A percentile compares a stretch with the other conserved stretches of the same genome.
These are phyloP conservation scores for Dissoconium aciculare DNA, from an alignment of 2,329 filamentous ascomycete genomes.

Conservation along the genomic window DNA sequence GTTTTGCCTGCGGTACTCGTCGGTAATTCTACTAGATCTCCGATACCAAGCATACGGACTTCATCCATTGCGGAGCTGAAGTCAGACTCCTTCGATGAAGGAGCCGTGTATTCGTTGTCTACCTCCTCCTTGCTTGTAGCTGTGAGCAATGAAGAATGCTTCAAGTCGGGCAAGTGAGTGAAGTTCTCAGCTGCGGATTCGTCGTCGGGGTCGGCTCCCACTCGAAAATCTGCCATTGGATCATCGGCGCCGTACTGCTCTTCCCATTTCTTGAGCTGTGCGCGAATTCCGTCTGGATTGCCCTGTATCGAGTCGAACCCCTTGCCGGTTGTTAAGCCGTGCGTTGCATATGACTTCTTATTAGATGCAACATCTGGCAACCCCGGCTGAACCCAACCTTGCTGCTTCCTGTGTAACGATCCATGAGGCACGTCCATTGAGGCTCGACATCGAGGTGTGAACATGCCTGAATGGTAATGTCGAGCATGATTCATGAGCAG, in stretches of 20 bases:
- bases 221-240: conserved; percentile 7
- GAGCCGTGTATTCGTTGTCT: conserved; percentile 9
- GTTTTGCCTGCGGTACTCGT: conserved; percentile 22
- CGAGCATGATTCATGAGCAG: too few relatives aligned
- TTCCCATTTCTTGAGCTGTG: conserved; percentile 31
- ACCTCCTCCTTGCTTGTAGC: conserved; percentile 15
- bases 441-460: too few relatives aligned
- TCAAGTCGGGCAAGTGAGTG: conserved; percentile 19
- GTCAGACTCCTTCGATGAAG: conserved; percentile 15
- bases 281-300: conserved; percentile 20
- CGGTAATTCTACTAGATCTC: conserved; percentile 36
- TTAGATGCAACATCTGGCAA: too few relatives aligned
- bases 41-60: conserved; percentile 26
- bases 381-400: too few relatives aligned
- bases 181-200: conserved; percentile 17
- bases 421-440: too few relatives aligned
- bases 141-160: conserved; percentile 13
- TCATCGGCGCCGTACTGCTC: conserved; percentile 22
- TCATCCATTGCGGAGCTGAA: conserved; percentile 22
- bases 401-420: too few relatives aligned
- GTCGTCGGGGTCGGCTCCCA: conserved; percentile 12
- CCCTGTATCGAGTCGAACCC: too few relatives aligned
- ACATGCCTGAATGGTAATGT: too few relatives aligned
- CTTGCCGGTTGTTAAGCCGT: too few relatives aligned
- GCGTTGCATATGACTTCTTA: too few relatives aligned